phyloP scores from a whole-genome alignment of 2,329 filamentous ascomycete genomes.

The Cladobotryum protrusum region DNA sequence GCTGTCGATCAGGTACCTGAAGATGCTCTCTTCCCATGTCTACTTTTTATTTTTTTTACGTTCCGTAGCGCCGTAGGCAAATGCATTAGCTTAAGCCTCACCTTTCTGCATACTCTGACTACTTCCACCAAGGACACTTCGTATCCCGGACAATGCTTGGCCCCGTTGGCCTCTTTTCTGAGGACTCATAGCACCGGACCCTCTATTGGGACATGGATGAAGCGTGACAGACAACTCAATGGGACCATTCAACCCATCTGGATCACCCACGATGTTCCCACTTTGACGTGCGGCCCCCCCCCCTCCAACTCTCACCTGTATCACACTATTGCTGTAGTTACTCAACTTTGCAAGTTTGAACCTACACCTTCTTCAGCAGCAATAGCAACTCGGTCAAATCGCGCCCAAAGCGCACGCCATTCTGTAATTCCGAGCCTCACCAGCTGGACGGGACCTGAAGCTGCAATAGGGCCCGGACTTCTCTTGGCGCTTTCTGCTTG shows the following conservation, averaged over 20 bases:
- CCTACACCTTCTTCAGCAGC: no score
- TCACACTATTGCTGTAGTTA: neutral
- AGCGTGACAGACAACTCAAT: neutral
- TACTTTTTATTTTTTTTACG: neutral
- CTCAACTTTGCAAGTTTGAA: neutral
- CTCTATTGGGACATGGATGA: neutral
- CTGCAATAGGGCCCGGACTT: neutral
- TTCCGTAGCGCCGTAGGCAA: conserved; percentile 2
- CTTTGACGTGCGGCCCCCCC: neutral
- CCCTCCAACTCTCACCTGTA: neutral
- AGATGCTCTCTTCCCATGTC: neutral
- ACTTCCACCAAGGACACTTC: conserved; percentile 1
- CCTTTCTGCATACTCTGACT: neutral
- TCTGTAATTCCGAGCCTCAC: neutral
- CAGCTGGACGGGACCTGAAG: neutral
- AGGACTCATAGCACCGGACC: no score
- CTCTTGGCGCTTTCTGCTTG: neutral
- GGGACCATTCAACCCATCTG: neutral
- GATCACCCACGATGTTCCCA: neutral
- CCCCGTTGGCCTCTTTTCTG: neutral
- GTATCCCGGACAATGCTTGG: conserved; percentile 1
- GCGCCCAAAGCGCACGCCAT: neutral
- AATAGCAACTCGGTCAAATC: no score
- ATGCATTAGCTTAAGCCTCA: conserved; percentile 4
- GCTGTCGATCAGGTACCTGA: neutral